Evolutionary conservation across 1,284 basidiomycete genomes (phyloP), one percentile per base, ranked within the genome.

Genomic region (Boletus holoroseus): DNA sequence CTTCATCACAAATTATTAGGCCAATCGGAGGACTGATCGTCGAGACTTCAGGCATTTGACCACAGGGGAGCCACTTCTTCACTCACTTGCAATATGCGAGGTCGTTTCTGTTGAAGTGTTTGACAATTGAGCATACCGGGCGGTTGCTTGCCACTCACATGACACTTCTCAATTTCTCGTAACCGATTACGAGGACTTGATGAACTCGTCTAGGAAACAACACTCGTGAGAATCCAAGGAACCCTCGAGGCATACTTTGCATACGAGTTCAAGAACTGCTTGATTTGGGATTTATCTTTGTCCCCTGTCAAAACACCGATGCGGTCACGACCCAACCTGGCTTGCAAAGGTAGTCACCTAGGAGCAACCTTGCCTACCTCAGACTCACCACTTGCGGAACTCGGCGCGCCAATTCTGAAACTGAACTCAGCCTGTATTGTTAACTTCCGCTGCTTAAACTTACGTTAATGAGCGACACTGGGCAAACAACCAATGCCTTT

Each of bases 1-100:
- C 93, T 77, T 99, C 96, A 64, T 99, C 96, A 61, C 95, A 98
- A 27, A 99, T 79, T 54, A 99, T 87, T 1, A 99, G 73, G 7
- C 90, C 96, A 58, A 99, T 90, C 1, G 89, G 85, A 9, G 94
- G 94, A 45, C 85, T 88, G 45, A 26, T 39, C 3, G 1, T 37
- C 41, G 9, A 38, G 5, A 42, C 8, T 47, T 50, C 20, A 51
- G 44, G 35, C 11, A 36, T 35, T 18, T 20, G 22, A 28, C 41
- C 15, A 16, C 50, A 39, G 11, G n/a, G 22, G 54, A 34, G 5
- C 1, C 12, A 30, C 12, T 27, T 11, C 6, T 31, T 45, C 36
- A 61, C 79, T 59, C 62, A 82, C 85, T 78, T 73, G 81, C 83
- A 85, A 55, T 76, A 80, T 15, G 75, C 66, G 35, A 88, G 68